phyloP scores from a whole-genome alignment of 441 rosid genomes.

The Mallotus repandus region DNA sequence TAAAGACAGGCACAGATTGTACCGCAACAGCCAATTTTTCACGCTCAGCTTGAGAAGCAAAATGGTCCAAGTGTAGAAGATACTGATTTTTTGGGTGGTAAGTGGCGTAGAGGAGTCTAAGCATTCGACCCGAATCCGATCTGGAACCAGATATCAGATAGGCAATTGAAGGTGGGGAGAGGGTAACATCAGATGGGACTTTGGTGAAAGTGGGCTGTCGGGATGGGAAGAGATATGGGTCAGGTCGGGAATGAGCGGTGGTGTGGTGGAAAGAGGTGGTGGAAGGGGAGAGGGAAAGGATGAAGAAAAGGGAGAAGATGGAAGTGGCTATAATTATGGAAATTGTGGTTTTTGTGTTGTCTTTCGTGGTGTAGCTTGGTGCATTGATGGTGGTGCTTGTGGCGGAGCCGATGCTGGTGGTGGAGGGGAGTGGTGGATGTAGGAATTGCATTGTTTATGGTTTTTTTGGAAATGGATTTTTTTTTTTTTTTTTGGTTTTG shows the following conservation, averaged over 20 bases:
- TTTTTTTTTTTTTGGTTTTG: not conserved
- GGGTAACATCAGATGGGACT: slow-evolving; percentile 41
- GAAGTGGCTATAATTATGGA: slow-evolving; percentile 56
- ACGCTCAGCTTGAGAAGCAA: slow-evolving; percentile 62
- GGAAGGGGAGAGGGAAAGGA: slow-evolving; percentile 49
- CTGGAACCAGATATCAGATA: slow-evolving; percentile 73
- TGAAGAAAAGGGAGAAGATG: slow-evolving; percentile 59
- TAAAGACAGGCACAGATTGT: slow-evolving; percentile 56
- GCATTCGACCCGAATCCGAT: slow-evolving; percentile 64
- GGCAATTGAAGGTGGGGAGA: slow-evolving; percentile 63
- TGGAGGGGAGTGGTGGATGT: slow-evolving; percentile 7
- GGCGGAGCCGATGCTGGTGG: slow-evolving; percentile 20
- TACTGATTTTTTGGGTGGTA: slow-evolving; percentile 80
- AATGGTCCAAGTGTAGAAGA: slow-evolving; percentile 76
- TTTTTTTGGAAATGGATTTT: not conserved
- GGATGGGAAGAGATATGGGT: slow-evolving; percentile 58
- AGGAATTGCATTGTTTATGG: slow-evolving; percentile 27
- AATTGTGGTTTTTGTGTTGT: slow-evolving; percentile 39
- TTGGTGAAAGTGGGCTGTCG: slow-evolving; percentile 38
- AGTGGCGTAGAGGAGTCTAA: slow-evolving; percentile 69
- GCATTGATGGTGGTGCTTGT: slow-evolving; percentile 18
- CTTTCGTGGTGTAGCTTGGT: slow-evolving; percentile 25
- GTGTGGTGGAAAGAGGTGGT: slow-evolving; percentile 27
- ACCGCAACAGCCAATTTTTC: slow-evolving; percentile 57
- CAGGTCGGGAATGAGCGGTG: slow-evolving; percentile 36